Conservation (phyloP, 2,329 filamentous ascomycete species). For the Fusarium agapanthi region DNA sequence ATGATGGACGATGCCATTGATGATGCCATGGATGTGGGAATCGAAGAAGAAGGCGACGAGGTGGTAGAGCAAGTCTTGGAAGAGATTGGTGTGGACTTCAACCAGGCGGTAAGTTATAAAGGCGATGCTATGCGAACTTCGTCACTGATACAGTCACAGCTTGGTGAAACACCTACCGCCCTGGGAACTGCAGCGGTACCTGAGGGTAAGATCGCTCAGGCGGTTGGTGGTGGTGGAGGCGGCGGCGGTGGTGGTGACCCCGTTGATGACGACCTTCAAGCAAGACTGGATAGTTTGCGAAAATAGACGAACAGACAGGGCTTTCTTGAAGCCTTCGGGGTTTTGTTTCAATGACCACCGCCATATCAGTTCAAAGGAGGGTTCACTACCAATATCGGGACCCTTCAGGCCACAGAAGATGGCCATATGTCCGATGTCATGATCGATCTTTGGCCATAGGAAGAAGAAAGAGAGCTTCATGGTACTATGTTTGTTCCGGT, state of each 20-base stretch:
- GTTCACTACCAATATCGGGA: neutral
- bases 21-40: constrained; percentile 87
- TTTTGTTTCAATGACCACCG: neutral
- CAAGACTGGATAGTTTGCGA: constrained; percentile 86
- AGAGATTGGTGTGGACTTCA: constrained; percentile 94
- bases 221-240: constrained; percentile 73
- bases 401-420: neutral
- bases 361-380: neutral
- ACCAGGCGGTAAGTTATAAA: constrained; percentile 74
- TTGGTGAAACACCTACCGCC: constrained; percentile 90
- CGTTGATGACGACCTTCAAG: constrained; percentile 93
- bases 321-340: neutral
- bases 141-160: constrained; percentile 58
- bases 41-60: constrained; percentile 96
- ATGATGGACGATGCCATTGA: constrained; percentile 99
- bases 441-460: neutral
- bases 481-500: constrained; percentile 36
- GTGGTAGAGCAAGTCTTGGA: constrained; percentile 96
- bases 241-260: constrained; percentile 64
- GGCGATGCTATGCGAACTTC: constrained; percentile 30
- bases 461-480: constrained; percentile 1
- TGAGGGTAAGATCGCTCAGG: constrained; percentile 85
- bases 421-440: neutral
- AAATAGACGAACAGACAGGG: constrained; percentile 49
- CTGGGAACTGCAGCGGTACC: constrained; percentile 77